These are phyloP conservation scores for Ogataea naganishii DNA, from an alignment of 805 yeast species.

Conservation along the genomic window DNA sequence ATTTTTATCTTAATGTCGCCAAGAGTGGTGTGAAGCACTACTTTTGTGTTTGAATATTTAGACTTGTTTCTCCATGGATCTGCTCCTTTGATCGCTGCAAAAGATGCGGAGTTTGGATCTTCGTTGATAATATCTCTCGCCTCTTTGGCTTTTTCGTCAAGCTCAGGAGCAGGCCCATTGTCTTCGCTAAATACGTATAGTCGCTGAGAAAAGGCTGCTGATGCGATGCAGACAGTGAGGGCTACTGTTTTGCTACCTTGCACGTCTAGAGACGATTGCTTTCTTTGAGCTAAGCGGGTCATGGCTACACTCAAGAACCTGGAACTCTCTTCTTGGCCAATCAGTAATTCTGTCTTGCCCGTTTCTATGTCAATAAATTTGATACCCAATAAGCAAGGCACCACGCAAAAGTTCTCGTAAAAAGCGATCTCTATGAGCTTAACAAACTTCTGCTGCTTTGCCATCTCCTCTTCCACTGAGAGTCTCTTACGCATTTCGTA, in stretches of 20 bases:
- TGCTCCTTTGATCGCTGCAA: neutral
- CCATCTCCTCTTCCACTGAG: conserved; percentile 14
- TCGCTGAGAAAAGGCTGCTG: conserved; percentile 2
- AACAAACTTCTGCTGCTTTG: conserved; percentile 5
- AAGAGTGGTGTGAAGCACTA: conserved; percentile 27
- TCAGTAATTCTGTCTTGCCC: conserved; percentile 12
- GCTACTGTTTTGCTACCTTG: neutral
- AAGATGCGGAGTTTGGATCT: conserved; percentile 1
- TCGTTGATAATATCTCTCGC: conserved; percentile 6
- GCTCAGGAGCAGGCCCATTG: neutral
- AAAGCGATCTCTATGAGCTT: conserved; percentile 13
- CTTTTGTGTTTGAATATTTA: conserved; percentile 6
- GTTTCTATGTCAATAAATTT: conserved; percentile 19
- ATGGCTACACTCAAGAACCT: conserved; percentile 18
- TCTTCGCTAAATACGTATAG: conserved; percentile 5
- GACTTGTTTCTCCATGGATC: conserved; percentile 3
- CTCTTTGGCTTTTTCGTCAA: neutral
- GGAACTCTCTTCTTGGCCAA: conserved; percentile 21
- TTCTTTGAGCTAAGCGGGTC: neutral
- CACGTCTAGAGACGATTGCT: neutral
- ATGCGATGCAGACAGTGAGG: conserved; percentile 1
- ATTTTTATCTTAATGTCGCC: conserved; percentile 34
- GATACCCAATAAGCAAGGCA: conserved; percentile 21
- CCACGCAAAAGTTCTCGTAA: conserved; percentile 21
- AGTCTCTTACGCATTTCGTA: conserved; percentile 19